Evolutionary conservation across 306 rosid species (phyloP).

Genomic region (Dryas alaskensis): DNA sequence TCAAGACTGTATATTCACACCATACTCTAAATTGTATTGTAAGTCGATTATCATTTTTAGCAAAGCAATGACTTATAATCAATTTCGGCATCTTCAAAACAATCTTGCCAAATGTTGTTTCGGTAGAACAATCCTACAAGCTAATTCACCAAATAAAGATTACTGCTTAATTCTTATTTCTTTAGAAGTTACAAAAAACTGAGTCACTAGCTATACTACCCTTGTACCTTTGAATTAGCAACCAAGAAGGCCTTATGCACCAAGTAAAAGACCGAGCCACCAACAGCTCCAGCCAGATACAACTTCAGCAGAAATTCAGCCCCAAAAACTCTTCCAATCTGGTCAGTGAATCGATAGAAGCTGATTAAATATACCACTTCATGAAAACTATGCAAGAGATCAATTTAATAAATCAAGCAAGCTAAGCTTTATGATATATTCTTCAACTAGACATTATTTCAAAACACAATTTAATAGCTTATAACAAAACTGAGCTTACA

Average conservation of each 20-base stretch:
- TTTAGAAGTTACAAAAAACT: not conserved
- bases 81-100: not conserved
- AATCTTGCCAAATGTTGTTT: not conserved
- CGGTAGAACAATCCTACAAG: not conserved
- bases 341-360: slow-evolving; percentile 26
- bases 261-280: slow-evolving; percentile 70
- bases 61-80: not conserved
- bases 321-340: slow-evolving; percentile 70
- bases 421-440: not conserved
- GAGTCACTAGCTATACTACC: slow-evolving; percentile 2
- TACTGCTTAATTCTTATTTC: not conserved
- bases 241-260: slow-evolving; percentile 62
- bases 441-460: not conserved
- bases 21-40: not conserved
- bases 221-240: slow-evolving; percentile 54
- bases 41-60: not conserved
- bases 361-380: not conserved
- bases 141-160: too few relatives aligned
- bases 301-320: slow-evolving; percentile 67
- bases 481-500: slow-evolving; percentile 42
- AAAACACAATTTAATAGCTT: not conserved
- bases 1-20: not conserved
- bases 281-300: slow-evolving; percentile 83
- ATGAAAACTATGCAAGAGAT: not conserved
- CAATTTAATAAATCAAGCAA: not conserved